Percentiles rank a stretch among this genome's conserved stretches.
Conservation (phyloP, 2,329 filamentous ascomycete species). For the Claviceps purpurea region DNA sequence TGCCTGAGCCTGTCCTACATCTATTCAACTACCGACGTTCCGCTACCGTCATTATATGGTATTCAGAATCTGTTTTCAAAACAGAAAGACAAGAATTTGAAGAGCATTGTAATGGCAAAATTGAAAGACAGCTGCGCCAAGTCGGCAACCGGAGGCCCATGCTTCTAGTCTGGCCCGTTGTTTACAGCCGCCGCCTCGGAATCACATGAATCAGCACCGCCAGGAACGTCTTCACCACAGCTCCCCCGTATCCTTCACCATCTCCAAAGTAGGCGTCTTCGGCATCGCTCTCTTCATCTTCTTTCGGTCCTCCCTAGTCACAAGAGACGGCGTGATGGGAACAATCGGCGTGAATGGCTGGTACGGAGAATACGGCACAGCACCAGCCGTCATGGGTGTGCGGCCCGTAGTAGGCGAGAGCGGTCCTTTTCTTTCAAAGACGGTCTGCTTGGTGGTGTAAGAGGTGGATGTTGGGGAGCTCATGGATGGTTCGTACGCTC, state of each 20-base stretch:
- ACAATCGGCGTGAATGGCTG: constrained; percentile 66
- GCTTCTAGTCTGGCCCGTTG: not conserved
- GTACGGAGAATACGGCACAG: constrained; percentile 63
- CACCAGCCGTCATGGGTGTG: constrained; percentile 47
- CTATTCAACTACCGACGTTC: not conserved
- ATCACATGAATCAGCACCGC: not conserved
- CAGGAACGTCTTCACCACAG: constrained; percentile 40
- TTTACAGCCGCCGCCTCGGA: not conserved
- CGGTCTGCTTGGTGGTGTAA: constrained; percentile 48
- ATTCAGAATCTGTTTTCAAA: not conserved
- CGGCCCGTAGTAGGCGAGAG: constrained; percentile 43
- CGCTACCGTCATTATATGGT: not conserved
- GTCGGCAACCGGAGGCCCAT: not conserved
- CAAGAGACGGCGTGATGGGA: constrained; percentile 62
- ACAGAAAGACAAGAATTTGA: not conserved
- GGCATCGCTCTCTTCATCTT: constrained; percentile 50
- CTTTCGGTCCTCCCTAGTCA: constrained; percentile 58
- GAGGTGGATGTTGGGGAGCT: constrained; percentile 33
- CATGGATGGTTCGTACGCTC: constrained; percentile 46
- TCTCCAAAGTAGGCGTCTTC: constrained; percentile 47
- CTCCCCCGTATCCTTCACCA: constrained; percentile 50
- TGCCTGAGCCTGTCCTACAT: not conserved
- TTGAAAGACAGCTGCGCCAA: not conserved
- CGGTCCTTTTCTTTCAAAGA: constrained; percentile 43
- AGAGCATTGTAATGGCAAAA: not conserved